phyloP scores from a whole-genome alignment of 306 rosid species.

The Prinsepia uniflora region DNA sequence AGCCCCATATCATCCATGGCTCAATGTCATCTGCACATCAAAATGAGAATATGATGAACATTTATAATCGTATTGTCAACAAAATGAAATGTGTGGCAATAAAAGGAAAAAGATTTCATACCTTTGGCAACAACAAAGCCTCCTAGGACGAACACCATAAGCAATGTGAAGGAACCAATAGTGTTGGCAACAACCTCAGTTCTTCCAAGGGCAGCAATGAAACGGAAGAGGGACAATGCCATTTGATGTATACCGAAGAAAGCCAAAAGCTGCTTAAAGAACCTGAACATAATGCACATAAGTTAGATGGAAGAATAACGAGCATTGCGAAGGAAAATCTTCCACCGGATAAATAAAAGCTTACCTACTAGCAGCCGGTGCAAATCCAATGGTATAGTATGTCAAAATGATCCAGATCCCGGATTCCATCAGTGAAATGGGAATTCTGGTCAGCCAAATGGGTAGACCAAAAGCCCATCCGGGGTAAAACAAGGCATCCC shows the following conservation, averaged over 20 bases:
- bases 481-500: constrained; percentile 30
- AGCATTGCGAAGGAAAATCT: background rate
- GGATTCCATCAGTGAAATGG: constrained; percentile 28
- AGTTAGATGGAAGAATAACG: background rate
- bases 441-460: constrained; percentile 26
- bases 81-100: background rate
- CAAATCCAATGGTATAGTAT: constrained; percentile 51
- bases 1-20: constrained; percentile 51
- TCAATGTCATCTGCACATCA: constrained; percentile 36
- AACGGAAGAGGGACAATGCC: constrained; percentile 56
- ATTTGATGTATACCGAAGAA: constrained; percentile 53
- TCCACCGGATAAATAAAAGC: background rate
- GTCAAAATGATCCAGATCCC: constrained; percentile 23
- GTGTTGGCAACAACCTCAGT: constrained; percentile 50
- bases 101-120: constrained; percentile 9
- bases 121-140: constrained; percentile 56
- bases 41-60: constrained; percentile 1
- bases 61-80: background rate
- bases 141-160: constrained; percentile 52
- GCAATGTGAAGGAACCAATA: constrained; percentile 50
- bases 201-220: constrained; percentile 54
- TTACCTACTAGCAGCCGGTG: constrained; percentile 58
- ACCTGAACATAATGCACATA: constrained; percentile 36
- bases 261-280: constrained; percentile 45
- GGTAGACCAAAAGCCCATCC: constrained; percentile 31